Evolutionary conservation across 164 flowering plant species (phyloP), one percentile per base, ranked within the genome.

Genomic region (Buxus sempervirens): DNA sequence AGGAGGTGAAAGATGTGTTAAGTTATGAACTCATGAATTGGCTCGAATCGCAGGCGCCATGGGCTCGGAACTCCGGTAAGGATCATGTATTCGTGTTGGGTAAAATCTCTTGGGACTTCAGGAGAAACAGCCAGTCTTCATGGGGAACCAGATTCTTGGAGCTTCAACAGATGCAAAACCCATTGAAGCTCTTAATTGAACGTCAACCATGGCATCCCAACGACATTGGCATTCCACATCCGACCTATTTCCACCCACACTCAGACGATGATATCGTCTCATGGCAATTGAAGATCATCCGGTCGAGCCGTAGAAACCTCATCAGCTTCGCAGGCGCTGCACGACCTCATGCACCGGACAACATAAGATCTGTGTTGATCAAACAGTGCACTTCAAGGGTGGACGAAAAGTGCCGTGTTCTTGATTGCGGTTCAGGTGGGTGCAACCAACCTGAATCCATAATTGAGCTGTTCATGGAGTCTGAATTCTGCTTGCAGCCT

Each of bases 401-500:
- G 5, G 7, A 68, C 13, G 73, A 28, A 8, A 64, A 71, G 19
- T 93, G 98, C 79, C 64, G 45, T 63, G 77, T 83, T 25, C 64
- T 84, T 21, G 65, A 87, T 51, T 92, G 96, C 69, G 70, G 16
- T 0, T 54, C 80, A 4, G 85, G 84, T 0, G 73, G 58, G 9
- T 88, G 94, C 25, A 54, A 64, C 25, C 60, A 76, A 8, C 88
- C 92, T 0, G 81, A 80, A 24, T 24, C 80, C 0, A 68, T 93
- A 0, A 74, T 86, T 0, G 74, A 81, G 58, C 76, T 90, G 26
- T 90, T 93, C 73, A 36, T 67, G 83, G 84, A 80, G 48, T 86
- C 98, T 0, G 92, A 87, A 32, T 93, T 93, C 82, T 88, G 98
- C 65, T 59, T 93, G 7, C 98, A 93, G 76, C 96, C 98, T 12